A percentile compares a stretch with the other conserved stretches of the same genome.
Conservation (phyloP, 768 basidiomycete species). For the Strobilomyces confusus region DNA sequence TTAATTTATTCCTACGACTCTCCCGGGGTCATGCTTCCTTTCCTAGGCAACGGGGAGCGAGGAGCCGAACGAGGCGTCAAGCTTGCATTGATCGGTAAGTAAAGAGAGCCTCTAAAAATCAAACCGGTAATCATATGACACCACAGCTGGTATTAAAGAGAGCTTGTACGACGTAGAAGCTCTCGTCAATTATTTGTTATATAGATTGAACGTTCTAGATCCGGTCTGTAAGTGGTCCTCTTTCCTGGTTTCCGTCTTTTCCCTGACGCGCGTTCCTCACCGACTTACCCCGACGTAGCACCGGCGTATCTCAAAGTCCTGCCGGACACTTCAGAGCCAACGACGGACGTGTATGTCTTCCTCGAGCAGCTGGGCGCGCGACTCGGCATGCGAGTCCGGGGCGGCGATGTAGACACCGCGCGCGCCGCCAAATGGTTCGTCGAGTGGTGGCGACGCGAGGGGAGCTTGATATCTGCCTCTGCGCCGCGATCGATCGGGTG, state of each 20-base stretch:
- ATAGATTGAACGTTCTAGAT: conserved; percentile 76
- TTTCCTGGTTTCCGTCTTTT: conserved; percentile 3
- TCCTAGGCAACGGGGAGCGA: conserved; percentile 77
- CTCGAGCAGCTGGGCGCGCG: conserved; percentile 65
- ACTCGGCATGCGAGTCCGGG: conserved; percentile 78
- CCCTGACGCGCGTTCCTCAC: neutral
- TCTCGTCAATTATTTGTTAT: conserved; percentile 82
- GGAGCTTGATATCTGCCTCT: conserved; percentile 52
- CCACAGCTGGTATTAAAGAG: conserved; percentile 89
- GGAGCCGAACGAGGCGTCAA: conserved; percentile 93
- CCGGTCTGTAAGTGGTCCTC: conserved; percentile 52
- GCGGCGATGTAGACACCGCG: conserved; percentile 64
- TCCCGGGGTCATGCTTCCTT: conserved; percentile 96
- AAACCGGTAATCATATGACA: conserved; percentile 6
- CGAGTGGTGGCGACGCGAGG: conserved; percentile 82
- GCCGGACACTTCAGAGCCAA: conserved; percentile 51
- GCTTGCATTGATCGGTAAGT: conserved; percentile 87
- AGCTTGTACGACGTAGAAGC: conserved; percentile 82
- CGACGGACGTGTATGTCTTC: conserved; percentile 60
- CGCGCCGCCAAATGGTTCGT: conserved; percentile 82
- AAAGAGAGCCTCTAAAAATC: conserved; percentile 12
- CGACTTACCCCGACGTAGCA: conserved; percentile 35
- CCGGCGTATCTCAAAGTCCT: conserved; percentile 68
- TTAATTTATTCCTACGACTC: conserved; percentile 92
- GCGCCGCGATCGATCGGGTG: conserved; percentile 26